Conservation (phyloP, 106 monocot genomes). For the Dioscorea alata region DNA sequence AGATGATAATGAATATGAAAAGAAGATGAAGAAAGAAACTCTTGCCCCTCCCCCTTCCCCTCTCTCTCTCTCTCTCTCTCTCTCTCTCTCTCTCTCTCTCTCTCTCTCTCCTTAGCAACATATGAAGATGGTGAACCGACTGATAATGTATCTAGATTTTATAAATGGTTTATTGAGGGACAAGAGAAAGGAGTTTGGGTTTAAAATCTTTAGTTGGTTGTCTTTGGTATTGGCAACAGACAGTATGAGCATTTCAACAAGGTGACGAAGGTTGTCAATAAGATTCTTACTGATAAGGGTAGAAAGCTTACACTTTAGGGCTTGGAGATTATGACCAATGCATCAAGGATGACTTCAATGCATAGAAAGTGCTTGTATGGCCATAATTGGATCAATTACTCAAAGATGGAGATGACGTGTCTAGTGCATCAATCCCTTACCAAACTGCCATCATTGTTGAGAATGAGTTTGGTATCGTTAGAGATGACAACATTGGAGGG, state of each 20-base stretch:
- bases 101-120: no score
- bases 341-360: slow-evolving; percentile 88
- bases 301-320: slow-evolving; percentile 60
- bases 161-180: slow-evolving; percentile 82
- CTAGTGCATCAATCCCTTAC: slow-evolving; percentile 32
- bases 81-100: no score
- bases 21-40: slow-evolving; percentile 65
- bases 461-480: no score
- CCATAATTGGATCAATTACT: slow-evolving; percentile 61
- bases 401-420: slow-evolving; percentile 47
- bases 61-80: no score
- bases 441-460: slow-evolving; percentile 49
- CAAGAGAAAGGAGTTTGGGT: slow-evolving; percentile 51
- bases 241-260: slow-evolving; percentile 91
- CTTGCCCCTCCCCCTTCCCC: slow-evolving; percentile 3
- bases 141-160: slow-evolving; percentile 76
- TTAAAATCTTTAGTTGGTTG: slow-evolving; percentile 49
- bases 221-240: slow-evolving; percentile 75
- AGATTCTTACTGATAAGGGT: slow-evolving; percentile 62
- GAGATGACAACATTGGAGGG: no score
- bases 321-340: slow-evolving; percentile 97
- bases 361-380: slow-evolving; percentile 72
- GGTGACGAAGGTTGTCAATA: slow-evolving; percentile 68
- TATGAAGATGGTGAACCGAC: slow-evolving; percentile 89
- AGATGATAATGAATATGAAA: slow-evolving; percentile 64